Conservation (phyloP, 1,284 basidiomycete genomes). For the Cystobasidium slooffiae region DNA sequence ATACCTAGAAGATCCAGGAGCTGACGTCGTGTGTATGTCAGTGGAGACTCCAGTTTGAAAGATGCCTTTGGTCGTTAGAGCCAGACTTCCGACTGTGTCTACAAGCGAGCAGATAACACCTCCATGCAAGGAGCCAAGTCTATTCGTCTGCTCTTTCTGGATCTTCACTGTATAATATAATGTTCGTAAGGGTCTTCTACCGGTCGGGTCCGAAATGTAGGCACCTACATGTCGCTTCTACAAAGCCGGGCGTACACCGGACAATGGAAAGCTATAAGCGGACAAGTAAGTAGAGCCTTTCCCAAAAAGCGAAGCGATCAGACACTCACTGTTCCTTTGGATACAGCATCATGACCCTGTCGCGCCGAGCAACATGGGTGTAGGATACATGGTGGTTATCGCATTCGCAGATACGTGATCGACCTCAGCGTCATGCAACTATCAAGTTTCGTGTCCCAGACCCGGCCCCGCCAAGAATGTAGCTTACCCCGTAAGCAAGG, state of each 20-base stretch:
- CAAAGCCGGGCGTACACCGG: conserved; percentile 22
- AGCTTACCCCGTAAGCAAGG: conserved; percentile 44
- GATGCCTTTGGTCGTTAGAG: conserved; percentile 77
- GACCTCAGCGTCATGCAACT: not conserved
- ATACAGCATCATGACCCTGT: conserved; percentile 36
- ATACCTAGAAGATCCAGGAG: conserved; percentile 55
- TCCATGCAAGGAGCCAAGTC: conserved; percentile 65
- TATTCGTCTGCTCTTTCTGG: conserved; percentile 58
- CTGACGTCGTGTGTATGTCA: conserved; percentile 75
- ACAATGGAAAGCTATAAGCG: not conserved
- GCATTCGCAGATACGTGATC: not conserved
- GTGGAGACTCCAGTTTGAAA: conserved; percentile 85
- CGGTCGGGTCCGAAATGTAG: conserved; percentile 3
- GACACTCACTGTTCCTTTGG: conserved; percentile 24
- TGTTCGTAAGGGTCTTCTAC: not conserved
- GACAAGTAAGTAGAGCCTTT: conserved; percentile 4
- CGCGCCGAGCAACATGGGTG: not conserved
- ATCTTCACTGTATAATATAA: conserved; percentile 6
- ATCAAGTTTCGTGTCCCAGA: no score
- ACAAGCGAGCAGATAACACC: conserved; percentile 82
- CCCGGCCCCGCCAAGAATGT: conserved; percentile 36
- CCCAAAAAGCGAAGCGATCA: not conserved
- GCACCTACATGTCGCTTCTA: conserved; percentile 27
- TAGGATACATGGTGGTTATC: conserved; percentile 28
- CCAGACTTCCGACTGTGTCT: conserved; percentile 81